These are phyloP conservation scores for Uronychia binucleata DNA, from an alignment of 73 alveolate genomes.

Conservation along the genomic window DNA sequence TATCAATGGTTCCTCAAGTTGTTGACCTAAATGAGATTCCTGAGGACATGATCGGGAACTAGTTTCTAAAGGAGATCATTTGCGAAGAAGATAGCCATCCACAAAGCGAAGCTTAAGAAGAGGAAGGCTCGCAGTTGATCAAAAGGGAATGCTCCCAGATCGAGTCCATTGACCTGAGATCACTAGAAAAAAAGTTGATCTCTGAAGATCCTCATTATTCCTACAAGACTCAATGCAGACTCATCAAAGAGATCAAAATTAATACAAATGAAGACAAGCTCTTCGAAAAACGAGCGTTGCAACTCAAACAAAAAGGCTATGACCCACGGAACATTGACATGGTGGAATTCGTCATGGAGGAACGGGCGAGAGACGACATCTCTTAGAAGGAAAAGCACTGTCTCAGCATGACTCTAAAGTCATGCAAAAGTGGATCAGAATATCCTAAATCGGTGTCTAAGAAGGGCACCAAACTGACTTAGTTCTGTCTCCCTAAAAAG, in stretches of 20 bases:
- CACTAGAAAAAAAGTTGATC: background rate
- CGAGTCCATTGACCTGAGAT: background rate
- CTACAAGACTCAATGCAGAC: background rate
- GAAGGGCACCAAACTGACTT: background rate
- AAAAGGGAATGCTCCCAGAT: background rate
- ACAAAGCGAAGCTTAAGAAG: background rate
- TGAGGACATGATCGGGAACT: background rate
- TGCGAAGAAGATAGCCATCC: background rate
- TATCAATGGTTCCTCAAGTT: background rate
- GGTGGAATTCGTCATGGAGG: background rate
- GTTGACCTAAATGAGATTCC: background rate
- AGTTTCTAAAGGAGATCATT: background rate
- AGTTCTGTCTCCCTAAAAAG: background rate
- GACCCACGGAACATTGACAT: background rate
- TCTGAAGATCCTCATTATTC: background rate
- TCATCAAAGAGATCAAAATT: background rate
- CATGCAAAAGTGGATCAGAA: background rate
- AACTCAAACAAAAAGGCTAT: background rate
- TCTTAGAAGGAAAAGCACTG: background rate
- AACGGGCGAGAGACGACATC: background rate
- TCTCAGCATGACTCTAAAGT: background rate
- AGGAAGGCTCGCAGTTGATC: background rate
- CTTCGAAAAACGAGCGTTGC: background rate
- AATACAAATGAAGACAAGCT: background rate
- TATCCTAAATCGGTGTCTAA: background rate